Evolutionary conservation across 148 eudicot genomes (phyloP).

Genomic region (Dysphania ambrosioides): DNA sequence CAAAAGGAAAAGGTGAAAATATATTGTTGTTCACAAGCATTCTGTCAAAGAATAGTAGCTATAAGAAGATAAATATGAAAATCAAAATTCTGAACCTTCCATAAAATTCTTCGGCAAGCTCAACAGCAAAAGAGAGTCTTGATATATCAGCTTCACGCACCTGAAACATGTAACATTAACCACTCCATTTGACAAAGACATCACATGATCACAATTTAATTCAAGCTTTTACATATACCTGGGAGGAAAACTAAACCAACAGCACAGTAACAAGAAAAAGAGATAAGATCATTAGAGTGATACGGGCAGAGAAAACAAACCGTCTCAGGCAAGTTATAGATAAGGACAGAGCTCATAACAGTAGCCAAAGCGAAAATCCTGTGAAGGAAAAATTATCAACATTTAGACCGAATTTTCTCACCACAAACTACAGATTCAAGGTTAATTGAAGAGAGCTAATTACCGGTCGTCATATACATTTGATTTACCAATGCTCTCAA

Average conservation of each 20-base stretch:
- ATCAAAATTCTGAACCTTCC: slow-evolving; percentile 56
- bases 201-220: neutral
- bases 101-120: slow-evolving; percentile 99
- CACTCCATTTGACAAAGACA: neutral
- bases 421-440: slow-evolving; percentile 8
- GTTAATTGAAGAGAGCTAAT: slow-evolving; percentile 17
- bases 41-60: neutral
- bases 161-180: slow-evolving; percentile 29
- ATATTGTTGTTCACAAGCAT: neutral
- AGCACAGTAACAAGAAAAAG: slow-evolving; percentile 14
- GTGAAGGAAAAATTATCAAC: slow-evolving; percentile 31
- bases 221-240: neutral
- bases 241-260: neutral
- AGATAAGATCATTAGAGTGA: slow-evolving; percentile 23
- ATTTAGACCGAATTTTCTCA: slow-evolving; percentile 16
- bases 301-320: slow-evolving; percentile 53
- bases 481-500: slow-evolving; percentile 98
- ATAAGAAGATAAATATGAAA: neutral
- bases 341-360: slow-evolving; percentile 87
- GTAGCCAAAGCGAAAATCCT: slow-evolving; percentile 97
- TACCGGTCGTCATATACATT: slow-evolving; percentile 98
- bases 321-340: slow-evolving; percentile 98
- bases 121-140: slow-evolving; percentile 92
- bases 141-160: slow-evolving; percentile 99
- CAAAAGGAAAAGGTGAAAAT: neutral